Conservation (phyloP, 2,329 filamentous ascomycete genomes). For the Sphaerulina vaccinii region DNA sequence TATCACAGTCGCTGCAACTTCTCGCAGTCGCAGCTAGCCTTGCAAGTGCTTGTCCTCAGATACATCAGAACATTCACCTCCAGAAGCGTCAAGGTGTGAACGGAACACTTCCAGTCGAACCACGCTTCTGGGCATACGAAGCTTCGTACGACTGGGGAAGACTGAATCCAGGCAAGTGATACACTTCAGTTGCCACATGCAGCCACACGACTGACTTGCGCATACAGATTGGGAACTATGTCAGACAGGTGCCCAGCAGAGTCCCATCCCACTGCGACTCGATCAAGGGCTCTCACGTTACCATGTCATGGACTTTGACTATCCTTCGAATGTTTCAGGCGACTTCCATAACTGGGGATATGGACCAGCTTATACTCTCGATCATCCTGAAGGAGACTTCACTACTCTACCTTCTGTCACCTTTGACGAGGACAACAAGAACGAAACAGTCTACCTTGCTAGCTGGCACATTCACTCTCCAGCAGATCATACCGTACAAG, state of each 20-base stretch:
- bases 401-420: slow-evolving; percentile 44
- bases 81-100: slow-evolving; percentile 19
- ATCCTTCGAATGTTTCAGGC: slow-evolving; percentile 39
- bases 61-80: slow-evolving; percentile 13
- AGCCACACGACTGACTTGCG: slow-evolving; percentile 16
- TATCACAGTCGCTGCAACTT: neutral
- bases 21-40: slow-evolving; percentile 1
- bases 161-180: slow-evolving; percentile 17
- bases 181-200: too few relatives aligned
- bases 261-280: slow-evolving; percentile 48
- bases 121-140: slow-evolving; percentile 26
- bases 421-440: slow-evolving; percentile 47
- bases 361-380: slow-evolving; percentile 47
- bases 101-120: slow-evolving; percentile 9
- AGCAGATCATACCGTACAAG: slow-evolving; percentile 50
- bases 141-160: slow-evolving; percentile 26
- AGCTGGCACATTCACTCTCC: slow-evolving; percentile 55
- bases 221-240: slow-evolving; percentile 45
- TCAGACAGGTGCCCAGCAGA: slow-evolving; percentile 53
- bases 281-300: slow-evolving; percentile 42
- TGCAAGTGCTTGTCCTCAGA: slow-evolving; percentile 13
- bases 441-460: slow-evolving; percentile 49
- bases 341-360: slow-evolving; percentile 53
- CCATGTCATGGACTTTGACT: slow-evolving; percentile 47
- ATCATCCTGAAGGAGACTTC: slow-evolving; percentile 39